These are phyloP conservation scores for Colletotrichum spaethianum DNA, from an alignment of 2,329 filamentous ascomycete genomes.

Conservation along the genomic window DNA sequence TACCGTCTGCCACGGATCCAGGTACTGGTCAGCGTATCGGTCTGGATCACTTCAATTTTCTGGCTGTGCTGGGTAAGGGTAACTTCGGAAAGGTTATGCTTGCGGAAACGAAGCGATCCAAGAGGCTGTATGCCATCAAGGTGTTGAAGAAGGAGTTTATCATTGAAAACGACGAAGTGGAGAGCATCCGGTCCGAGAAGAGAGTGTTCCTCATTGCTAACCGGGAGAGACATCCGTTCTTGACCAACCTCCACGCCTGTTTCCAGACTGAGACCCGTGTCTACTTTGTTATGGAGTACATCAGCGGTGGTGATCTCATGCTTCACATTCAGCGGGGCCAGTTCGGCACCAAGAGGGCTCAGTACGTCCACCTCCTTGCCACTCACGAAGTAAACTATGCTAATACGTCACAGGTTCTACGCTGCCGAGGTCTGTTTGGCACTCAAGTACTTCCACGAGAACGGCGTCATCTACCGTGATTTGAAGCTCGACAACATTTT, in stretches of 20 bases:
- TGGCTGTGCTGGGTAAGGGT: slow-evolving; percentile 97
- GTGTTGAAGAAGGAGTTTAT: slow-evolving; percentile 99
- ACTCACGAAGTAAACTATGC: slow-evolving; percentile 10
- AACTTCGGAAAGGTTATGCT: slow-evolving; percentile 99
- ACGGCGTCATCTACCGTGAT: slow-evolving; percentile 98
- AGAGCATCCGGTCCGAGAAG: slow-evolving; percentile 98
- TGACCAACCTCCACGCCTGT: slow-evolving; percentile 95
- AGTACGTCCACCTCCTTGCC: slow-evolving; percentile 71
- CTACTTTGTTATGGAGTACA: slow-evolving; percentile 99
- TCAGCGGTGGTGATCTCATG: slow-evolving; percentile 98
- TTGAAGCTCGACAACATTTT: slow-evolving; percentile 95
- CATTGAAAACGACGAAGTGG: slow-evolving; percentile 99
- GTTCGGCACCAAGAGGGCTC: slow-evolving; percentile 94
- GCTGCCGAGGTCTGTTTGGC: slow-evolving; percentile 97
- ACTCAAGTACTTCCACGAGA: slow-evolving; percentile 99
- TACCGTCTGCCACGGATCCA: slow-evolving; percentile 79
- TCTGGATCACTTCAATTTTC: slow-evolving; percentile 98
- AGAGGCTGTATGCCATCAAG: slow-evolving; percentile 97
- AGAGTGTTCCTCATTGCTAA: slow-evolving; percentile 97
- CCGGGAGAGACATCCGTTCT: slow-evolving; percentile 95
- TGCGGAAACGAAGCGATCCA: slow-evolving; percentile 93
- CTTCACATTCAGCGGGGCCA: slow-evolving; percentile 97
- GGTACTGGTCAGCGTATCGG: slow-evolving; percentile 90
- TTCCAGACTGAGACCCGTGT: slow-evolving; percentile 99
- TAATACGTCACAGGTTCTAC: slow-evolving; percentile 79